Conservation (phyloP, 1,284 basidiomycete species). For the Ganoderma meredithae region DNA sequence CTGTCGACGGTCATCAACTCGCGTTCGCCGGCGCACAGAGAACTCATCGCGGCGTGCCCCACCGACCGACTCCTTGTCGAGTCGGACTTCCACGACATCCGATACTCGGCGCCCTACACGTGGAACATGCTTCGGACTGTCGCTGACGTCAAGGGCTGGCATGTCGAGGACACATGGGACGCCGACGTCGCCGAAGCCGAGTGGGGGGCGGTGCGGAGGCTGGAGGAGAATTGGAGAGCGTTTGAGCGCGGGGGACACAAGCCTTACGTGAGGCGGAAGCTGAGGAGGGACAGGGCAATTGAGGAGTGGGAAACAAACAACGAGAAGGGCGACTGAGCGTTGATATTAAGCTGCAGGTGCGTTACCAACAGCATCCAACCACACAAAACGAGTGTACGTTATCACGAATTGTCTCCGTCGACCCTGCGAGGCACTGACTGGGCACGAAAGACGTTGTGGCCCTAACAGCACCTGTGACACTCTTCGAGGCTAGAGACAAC, state of each 20-base stretch:
- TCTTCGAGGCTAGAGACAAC: background rate
- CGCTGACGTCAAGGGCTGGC: slow-evolving; percentile 72
- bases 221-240: slow-evolving; percentile 72
- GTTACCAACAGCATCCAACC: background rate
- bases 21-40: slow-evolving; percentile 63
- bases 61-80: slow-evolving; percentile 75
- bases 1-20: slow-evolving; percentile 81
- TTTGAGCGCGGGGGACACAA: slow-evolving; percentile 60
- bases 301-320: slow-evolving; percentile 36
- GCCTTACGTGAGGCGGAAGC: slow-evolving; percentile 31
- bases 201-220: slow-evolving; percentile 69
- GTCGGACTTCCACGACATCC: slow-evolving; percentile 74
- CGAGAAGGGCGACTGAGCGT: slow-evolving; percentile 22
- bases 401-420: background rate
- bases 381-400: background rate
- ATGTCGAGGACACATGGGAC: slow-evolving; percentile 65
- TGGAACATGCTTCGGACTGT: slow-evolving; percentile 74
- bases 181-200: slow-evolving; percentile 31
- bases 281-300: slow-evolving; percentile 31
- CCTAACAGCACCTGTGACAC: background rate
- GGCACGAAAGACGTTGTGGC: background rate
- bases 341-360: background rate
- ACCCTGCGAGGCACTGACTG: background rate
- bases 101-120: slow-evolving; percentile 59
- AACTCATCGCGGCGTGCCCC: slow-evolving; percentile 66